phyloP scores from a whole-genome alignment of 129 eudicot genomes.

The Calendula officinalis region DNA sequence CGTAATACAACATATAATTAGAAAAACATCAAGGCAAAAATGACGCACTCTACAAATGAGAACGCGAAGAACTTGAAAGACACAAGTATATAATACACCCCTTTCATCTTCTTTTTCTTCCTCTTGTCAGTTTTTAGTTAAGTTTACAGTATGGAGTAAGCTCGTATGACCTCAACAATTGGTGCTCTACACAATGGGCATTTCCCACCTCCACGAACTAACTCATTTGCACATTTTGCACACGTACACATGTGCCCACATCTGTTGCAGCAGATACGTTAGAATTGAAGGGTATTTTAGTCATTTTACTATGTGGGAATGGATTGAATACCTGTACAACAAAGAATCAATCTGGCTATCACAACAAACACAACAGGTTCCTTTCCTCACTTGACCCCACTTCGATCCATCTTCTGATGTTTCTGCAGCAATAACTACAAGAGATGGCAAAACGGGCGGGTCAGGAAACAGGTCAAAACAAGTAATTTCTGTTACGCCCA shows the following conservation, averaged over 20 bases:
- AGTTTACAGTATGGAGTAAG: constrained; percentile 95
- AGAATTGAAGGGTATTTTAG: not conserved
- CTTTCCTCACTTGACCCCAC: constrained; percentile 91
- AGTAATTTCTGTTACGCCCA: no score
- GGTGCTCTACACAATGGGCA: constrained; percentile 99
- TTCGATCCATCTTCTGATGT: constrained; percentile 90
- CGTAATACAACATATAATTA: constrained; percentile 45
- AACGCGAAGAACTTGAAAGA: constrained; percentile 30
- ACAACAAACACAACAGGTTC: constrained; percentile 97
- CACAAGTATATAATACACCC: constrained; percentile 26
- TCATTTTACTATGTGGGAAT: not conserved
- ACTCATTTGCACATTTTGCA: constrained; percentile 90
- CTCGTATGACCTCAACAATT: constrained; percentile 91
- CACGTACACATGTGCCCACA: constrained; percentile 99
- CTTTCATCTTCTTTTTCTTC: constrained; percentile 18
- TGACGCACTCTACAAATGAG: constrained; percentile 38
- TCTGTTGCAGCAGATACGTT: constrained; percentile 32
- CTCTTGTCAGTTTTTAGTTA: constrained; percentile 22
- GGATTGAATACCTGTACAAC: constrained; percentile 73
- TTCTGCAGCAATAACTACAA: constrained; percentile 68
- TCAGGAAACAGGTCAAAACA: no score
- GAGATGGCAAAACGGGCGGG: no score
- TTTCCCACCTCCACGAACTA: constrained; percentile 94
- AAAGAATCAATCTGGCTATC: constrained; percentile 95
- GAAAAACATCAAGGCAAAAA: constrained; percentile 40